A percentile compares a stretch with the other conserved stretches of the same genome.
Conservation (phyloP, 2,329 filamentous ascomycete genomes). For the Phyllosticta capitalensis region DNA sequence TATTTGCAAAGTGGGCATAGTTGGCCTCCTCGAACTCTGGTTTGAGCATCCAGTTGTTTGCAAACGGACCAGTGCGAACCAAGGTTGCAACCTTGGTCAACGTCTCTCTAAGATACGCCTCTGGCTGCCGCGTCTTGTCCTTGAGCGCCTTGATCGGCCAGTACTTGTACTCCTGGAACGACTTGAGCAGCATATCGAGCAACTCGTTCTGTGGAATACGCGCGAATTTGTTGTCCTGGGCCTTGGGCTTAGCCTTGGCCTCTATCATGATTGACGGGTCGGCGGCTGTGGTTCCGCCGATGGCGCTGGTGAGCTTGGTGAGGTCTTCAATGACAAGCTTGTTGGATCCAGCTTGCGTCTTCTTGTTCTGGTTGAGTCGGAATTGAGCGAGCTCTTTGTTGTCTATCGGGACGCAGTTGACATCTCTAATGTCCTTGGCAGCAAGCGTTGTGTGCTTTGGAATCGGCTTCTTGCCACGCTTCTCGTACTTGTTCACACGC, state of each 20-base stretch:
- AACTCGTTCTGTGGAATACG: constrained; percentile 86
- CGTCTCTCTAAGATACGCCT: constrained; percentile 81
- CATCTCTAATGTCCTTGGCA: constrained; percentile 47
- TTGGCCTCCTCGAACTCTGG: constrained; percentile 5
- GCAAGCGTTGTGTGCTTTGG: constrained; percentile 38
- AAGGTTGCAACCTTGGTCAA: constrained; percentile 75
- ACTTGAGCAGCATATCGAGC: constrained; percentile 71
- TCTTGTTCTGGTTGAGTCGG: constrained; percentile 4
- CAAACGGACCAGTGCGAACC: constrained; percentile 74
- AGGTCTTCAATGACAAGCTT: constrained; percentile 8
- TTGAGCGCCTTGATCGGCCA: constrained; percentile 91
- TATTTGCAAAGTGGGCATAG: not conserved
- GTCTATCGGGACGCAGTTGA: constrained; percentile 35
- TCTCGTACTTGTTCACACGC: constrained; percentile 2
- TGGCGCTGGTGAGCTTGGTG: constrained; percentile 5
- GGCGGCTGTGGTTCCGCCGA: constrained; percentile 17
- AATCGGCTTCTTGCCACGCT: constrained; percentile 5
- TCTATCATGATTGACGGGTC: constrained; percentile 43
- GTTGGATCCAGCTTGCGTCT: constrained; percentile 2
- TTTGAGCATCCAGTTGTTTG: constrained; percentile 76
- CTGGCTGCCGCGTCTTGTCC: constrained; percentile 69
- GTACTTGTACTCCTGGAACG: constrained; percentile 79
- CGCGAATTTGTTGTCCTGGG: constrained; percentile 71
- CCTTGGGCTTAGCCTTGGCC: constrained; percentile 35
- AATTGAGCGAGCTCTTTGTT: constrained; percentile 16